These are phyloP conservation scores for Lepidium aucheri DNA, from an alignment of 345 rosid genomes.

Conservation along the genomic window DNA sequence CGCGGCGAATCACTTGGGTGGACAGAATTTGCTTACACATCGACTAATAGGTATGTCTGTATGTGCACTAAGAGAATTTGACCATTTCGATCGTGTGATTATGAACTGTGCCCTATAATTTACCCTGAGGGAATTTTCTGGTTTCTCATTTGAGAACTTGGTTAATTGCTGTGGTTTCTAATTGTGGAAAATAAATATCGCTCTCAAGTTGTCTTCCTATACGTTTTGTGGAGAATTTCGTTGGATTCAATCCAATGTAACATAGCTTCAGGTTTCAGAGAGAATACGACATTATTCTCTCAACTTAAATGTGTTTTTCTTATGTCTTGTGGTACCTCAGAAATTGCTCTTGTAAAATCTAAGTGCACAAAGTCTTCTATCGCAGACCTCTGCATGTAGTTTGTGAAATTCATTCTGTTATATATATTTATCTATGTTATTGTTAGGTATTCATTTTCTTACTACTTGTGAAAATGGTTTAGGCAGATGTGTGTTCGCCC, in stretches of 20 bases:
- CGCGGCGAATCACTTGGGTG: conserved; percentile 37
- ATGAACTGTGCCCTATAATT: not conserved
- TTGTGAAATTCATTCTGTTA: not conserved
- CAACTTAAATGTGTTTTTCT: not conserved
- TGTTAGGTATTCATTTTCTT: not conserved
- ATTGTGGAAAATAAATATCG: not conserved
- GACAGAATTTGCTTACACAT: conserved; percentile 54
- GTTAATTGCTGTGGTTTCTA: not conserved
- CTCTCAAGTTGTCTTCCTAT: not conserved
- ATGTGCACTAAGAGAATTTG: not conserved
- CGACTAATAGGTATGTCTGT: conserved; percentile 43
- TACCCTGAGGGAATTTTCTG: not conserved
- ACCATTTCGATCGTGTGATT: not conserved
- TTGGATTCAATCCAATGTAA: not conserved
- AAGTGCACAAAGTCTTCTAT: not conserved
- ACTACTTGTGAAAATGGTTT: conserved; percentile 10
- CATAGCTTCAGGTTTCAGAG: not conserved
- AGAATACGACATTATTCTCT: not conserved
- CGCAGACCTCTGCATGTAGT: not conserved
- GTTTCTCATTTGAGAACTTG: not conserved
- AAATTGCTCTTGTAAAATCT: not conserved
- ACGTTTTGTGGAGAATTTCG: not conserved
- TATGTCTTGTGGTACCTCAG: not conserved
- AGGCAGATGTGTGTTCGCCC: conserved; percentile 59
- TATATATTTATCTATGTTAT: not conserved